phyloP scores from a whole-genome alignment of 1,139 yeast species.

The Nadsonia commutata region DNA sequence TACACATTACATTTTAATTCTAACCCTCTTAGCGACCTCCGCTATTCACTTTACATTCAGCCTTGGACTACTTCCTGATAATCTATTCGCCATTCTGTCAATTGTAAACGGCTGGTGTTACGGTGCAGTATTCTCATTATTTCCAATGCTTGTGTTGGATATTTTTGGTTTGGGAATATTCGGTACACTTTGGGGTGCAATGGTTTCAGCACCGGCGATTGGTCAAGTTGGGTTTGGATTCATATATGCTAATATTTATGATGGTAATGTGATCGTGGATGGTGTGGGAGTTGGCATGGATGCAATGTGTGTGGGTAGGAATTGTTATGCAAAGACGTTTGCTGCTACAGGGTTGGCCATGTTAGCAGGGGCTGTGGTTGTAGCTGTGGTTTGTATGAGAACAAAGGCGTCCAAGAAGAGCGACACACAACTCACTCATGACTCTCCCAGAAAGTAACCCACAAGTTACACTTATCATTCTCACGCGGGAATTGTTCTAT shows the following conservation, averaged over 20 bases:
- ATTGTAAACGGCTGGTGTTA: conserved; percentile 54
- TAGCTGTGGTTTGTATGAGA: too few relatives aligned
- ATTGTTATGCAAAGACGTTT: too few relatives aligned
- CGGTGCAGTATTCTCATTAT: conserved; percentile 74
- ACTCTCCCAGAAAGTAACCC: too few relatives aligned
- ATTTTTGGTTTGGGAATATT: conserved; percentile 84
- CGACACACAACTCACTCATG: too few relatives aligned
- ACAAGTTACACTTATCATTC: too few relatives aligned
- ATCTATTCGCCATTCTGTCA: conserved; percentile 29
- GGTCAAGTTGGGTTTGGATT: conserved; percentile 65
- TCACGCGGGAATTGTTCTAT: too few relatives aligned
- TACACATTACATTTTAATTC: conserved; percentile 18
- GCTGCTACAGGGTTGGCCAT: too few relatives aligned
- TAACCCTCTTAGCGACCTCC: conserved; percentile 15
- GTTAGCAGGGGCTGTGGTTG: too few relatives aligned
- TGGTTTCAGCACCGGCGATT: conserved; percentile 81
- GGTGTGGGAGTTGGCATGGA: too few relatives aligned
- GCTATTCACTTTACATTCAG: conserved; percentile 17
- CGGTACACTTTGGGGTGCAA: conserved; percentile 89
- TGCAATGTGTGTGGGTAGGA: too few relatives aligned
- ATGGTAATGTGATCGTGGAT: too few relatives aligned
- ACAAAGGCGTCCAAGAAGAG: too few relatives aligned
- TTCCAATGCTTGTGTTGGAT: conserved; percentile 68
- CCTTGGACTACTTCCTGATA: conserved; percentile 26
- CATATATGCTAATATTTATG: conserved; percentile 55